Evolutionary conservation across 108 stramenopile genomes (phyloP).

Genomic region (Conticribra weissflogii): DNA sequence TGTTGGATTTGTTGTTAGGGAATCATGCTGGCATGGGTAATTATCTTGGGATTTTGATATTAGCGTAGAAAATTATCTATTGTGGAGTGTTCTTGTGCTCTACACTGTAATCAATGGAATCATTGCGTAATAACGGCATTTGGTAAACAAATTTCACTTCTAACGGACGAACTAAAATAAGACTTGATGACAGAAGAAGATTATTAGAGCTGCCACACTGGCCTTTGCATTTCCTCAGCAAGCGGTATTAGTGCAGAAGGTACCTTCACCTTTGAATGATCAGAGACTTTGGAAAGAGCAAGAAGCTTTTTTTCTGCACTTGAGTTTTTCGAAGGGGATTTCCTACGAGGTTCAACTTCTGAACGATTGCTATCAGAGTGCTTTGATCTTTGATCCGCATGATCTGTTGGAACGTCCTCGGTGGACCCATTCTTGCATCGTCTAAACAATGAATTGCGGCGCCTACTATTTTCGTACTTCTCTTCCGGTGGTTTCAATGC

Average conservation of each 20-base stretch:
- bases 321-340: slow-evolving; percentile 18
- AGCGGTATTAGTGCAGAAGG: slow-evolving; percentile 33
- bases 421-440: background rate
- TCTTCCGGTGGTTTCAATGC: slow-evolving; percentile 1
- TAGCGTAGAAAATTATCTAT: too few relatives aligned
- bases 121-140: too few relatives aligned
- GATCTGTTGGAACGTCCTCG: background rate
- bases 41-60: too few relatives aligned
- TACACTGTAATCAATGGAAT: too few relatives aligned
- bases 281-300: slow-evolving; percentile 19
- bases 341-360: slow-evolving; percentile 8
- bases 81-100: too few relatives aligned
- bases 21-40: too few relatives aligned
- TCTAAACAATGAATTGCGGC: background rate
- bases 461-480: background rate
- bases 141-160: too few relatives aligned
- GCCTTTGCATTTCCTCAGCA: slow-evolving; percentile 27
- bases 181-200: too few relatives aligned
- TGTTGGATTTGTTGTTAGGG: too few relatives aligned
- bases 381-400: background rate
- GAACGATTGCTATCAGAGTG: slow-evolving; percentile 4
- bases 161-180: too few relatives aligned
- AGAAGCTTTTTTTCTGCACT: slow-evolving; percentile 38
- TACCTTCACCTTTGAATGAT: slow-evolving; percentile 25
- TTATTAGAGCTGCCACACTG: slow-evolving; percentile 35